These are phyloP conservation scores for Trametes cingulata DNA, from an alignment of 768 basidiomycete species.

Conservation along the genomic window DNA sequence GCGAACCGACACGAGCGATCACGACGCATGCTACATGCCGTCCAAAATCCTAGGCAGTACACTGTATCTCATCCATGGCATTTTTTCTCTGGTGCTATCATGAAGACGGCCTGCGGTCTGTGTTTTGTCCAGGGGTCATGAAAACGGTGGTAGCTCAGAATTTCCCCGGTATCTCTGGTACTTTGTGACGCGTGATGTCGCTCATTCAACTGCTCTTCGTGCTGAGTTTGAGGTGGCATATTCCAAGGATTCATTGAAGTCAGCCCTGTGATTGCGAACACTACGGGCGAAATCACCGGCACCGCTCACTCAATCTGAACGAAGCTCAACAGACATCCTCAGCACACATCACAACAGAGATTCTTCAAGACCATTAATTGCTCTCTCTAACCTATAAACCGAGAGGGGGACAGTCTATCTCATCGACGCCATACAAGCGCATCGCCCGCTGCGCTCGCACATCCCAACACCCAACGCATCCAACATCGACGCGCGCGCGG, in stretches of 20 bases:
- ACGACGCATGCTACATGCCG: conserved; percentile 27
- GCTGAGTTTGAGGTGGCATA: no score
- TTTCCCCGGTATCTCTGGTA: no score
- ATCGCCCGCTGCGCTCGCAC: conserved; percentile 1
- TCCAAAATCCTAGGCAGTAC: conserved; percentile 24
- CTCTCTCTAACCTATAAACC: conserved; percentile 16
- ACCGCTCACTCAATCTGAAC: neutral
- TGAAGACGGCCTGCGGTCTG: neutral
- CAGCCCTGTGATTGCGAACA: no score
- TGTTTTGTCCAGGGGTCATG: no score
- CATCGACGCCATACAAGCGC: conserved; percentile 3
- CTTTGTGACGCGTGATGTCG: no score
- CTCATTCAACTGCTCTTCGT: no score
- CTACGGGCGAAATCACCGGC: no score
- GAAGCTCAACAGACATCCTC: neutral
- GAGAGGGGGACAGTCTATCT: conserved; percentile 1
- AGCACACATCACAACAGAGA: neutral
- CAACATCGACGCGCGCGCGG: neutral
- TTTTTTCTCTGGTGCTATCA: conserved; percentile 4
- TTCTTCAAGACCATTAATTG: conserved; percentile 13
- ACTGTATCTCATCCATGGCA: conserved; percentile 21
- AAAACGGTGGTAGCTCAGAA: no score
- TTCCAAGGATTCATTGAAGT: no score
- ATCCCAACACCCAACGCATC: neutral
- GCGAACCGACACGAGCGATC: conserved; percentile 15